Base-by-base conservation (phyloP, 257 asterid species). In the Phtheirospermum japonicum region DNA sequence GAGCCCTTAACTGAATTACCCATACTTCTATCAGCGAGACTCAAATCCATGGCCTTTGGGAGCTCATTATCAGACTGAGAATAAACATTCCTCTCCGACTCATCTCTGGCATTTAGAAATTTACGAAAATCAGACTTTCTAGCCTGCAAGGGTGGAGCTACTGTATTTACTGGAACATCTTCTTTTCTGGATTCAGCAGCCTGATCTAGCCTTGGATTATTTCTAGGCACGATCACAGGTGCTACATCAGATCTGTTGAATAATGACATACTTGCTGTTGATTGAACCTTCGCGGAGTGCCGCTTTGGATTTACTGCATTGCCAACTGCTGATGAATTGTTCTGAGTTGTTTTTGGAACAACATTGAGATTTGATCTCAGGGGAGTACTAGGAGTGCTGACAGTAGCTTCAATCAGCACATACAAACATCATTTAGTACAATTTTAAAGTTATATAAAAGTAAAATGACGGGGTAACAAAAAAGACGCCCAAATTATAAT, bases 191-290 rank as follows among this genome's bases (percentile, higher is more conserved):
- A 74, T 79, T 93, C 99, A 50, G 79, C 68, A 69, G 84, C 77
- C 69, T 76, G 89, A 72, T 92, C 97, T 31, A 72, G 61, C 80
- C 82, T 83, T 51, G 76, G 67, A 76, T 78, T 83, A 79, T 82
- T 78, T 79, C 95, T 79, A 39, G 99, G 95, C 67, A 89, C 97
- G 75, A 93, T 34, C 20, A 89, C 90, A 39, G 91, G 99, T 40
- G 81, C 65, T 39, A 75, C 86, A 63, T 89, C 99, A 63, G 95
- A 79, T 71, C 86, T 77, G 67, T 64, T 79, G 82, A 83, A 73
- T 46, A 71, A 54, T 16, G 90, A 68, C 62, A 68, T 39, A 54
- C 67, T 84, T 61, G 80, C 42, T 50, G 79, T 67, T 62, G 89
- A 71, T 68, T 83, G 96, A 59, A 71, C 83, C 74, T 81, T 92